Percentiles rank a stretch among this genome's conserved stretches.
Conservation (phyloP, 2,329 filamentous ascomycete genomes). For the Mycosphaerelloides madeirae region DNA sequence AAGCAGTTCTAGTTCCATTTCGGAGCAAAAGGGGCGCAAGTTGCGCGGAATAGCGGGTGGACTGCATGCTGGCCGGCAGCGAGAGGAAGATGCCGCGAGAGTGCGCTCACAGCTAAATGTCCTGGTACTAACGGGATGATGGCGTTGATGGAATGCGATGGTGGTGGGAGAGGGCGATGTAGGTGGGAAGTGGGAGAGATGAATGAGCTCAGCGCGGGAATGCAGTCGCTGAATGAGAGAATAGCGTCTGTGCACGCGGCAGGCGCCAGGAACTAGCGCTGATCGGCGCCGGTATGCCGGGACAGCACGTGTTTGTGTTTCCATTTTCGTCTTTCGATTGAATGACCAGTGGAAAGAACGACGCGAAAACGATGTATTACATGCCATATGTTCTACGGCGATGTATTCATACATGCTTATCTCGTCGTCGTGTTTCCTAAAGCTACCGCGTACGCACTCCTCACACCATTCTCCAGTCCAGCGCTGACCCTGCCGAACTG, state of each 20-base stretch:
- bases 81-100: slow-evolving; percentile 7
- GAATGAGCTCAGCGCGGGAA: neutral
- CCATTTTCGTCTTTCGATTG: neutral
- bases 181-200: slow-evolving; percentile 2
- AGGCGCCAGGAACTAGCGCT: neutral
- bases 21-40: slow-evolving; percentile 46
- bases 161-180: slow-evolving; percentile 5
- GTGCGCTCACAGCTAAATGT: slow-evolving; percentile 4
- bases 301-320: neutral
- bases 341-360: too few species aligned
- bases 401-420: too few species aligned
- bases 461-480: slow-evolving; percentile 13
- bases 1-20: slow-evolving; percentile 39
- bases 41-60: slow-evolving; percentile 38
- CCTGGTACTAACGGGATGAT: slow-evolving; percentile 1
- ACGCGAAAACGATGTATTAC: too few species aligned
- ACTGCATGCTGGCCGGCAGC: slow-evolving; percentile 41
- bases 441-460: slow-evolving; percentile 11
- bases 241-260: neutral
- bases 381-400: too few species aligned
- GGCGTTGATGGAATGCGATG: slow-evolving; percentile 2
- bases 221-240: neutral
- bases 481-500: slow-evolving; percentile 22
- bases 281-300: too few species aligned
- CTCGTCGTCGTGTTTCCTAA: slow-evolving; percentile 4